These are phyloP conservation scores for Aspergillus brunneoviolaceus DNA, from an alignment of 2,329 filamentous ascomycete species.

Conservation along the genomic window DNA sequence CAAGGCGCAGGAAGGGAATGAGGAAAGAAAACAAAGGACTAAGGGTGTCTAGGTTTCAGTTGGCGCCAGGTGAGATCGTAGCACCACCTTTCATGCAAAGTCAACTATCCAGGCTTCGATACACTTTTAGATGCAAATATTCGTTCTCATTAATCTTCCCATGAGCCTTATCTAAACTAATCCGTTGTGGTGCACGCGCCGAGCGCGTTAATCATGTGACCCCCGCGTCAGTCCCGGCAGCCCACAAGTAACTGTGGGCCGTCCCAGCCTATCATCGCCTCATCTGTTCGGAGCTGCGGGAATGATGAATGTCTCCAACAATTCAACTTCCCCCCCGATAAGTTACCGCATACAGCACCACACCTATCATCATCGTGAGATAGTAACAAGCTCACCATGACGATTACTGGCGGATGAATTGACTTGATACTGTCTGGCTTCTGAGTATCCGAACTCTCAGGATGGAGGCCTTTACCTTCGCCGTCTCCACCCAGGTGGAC, in stretches of 20 bases:
- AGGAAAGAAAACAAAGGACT: background rate
- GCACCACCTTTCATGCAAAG: background rate
- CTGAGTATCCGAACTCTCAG: conserved; percentile 8
- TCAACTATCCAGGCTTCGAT: too few relatives aligned
- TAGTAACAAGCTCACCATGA: conserved; percentile 13
- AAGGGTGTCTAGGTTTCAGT: background rate
- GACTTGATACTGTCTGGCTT: background rate
- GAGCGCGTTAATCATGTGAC: conserved; percentile 14
- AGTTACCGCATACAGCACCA: too few relatives aligned
- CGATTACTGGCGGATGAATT: conserved; percentile 1
- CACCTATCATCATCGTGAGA: background rate
- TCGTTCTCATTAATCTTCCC: too few relatives aligned
- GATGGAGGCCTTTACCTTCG: conserved; percentile 97
- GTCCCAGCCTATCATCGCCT: conserved; percentile 13
- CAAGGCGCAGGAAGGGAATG: conserved; percentile 1
- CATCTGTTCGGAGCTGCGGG: background rate
- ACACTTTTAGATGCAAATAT: too few relatives aligned
- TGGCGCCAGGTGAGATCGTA: background rate
- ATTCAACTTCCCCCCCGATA: conserved; percentile 6
- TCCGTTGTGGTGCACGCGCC: background rate
- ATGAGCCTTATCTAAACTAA: too few relatives aligned
- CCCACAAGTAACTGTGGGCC: background rate
- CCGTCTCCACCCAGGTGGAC: conserved; percentile 79
- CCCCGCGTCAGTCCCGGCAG: conserved; percentile 14
- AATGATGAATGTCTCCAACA: background rate